phyloP scores from a whole-genome alignment of 2,329 filamentous ascomycete genomes.

The Colletotrichum euphorbiae region DNA sequence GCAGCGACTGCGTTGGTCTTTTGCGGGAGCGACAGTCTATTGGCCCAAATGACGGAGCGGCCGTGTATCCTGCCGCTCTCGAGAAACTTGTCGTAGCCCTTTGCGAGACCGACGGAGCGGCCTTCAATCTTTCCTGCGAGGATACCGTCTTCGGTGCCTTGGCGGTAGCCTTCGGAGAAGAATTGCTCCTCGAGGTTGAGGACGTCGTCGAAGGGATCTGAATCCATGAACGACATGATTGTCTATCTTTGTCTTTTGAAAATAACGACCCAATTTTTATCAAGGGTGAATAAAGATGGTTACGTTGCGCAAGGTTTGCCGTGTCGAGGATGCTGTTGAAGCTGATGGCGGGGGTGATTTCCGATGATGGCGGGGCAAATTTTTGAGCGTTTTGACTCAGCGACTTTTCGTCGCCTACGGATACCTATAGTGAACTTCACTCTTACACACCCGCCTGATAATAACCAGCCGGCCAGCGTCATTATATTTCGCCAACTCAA shows the following conservation, averaged over 20 bases:
- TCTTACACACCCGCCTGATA: neutral
- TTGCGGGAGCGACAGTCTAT: slow-evolving; percentile 62
- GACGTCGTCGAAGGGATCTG: slow-evolving; percentile 68
- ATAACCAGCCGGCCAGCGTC: too few species aligned
- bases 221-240: slow-evolving; percentile 43
- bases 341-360: slow-evolving; percentile 32
- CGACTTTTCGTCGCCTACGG: too few species aligned
- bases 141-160: slow-evolving; percentile 81
- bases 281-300: neutral
- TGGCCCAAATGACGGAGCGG: slow-evolving; percentile 85
- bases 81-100: slow-evolving; percentile 92
- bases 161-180: slow-evolving; percentile 83
- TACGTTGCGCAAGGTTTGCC: neutral
- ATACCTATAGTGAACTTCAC: slow-evolving; percentile 29
- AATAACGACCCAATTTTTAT: neutral
- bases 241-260: neutral
- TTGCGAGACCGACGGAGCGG: slow-evolving; percentile 88
- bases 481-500: too few species aligned
- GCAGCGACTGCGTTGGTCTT: slow-evolving; percentile 18
- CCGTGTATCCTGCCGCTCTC: slow-evolving; percentile 84
- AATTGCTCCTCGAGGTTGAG: slow-evolving; percentile 75
- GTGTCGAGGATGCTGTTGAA: neutral
- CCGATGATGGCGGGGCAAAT: slow-evolving; percentile 34
- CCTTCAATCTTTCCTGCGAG: slow-evolving; percentile 87
- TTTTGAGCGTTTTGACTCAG: slow-evolving; percentile 33